Evolutionary conservation across 768 basidiomycete genomes (phyloP), one percentile per base, ranked within the genome.

Genomic region (Xerocomellus chrysenteron): DNA sequence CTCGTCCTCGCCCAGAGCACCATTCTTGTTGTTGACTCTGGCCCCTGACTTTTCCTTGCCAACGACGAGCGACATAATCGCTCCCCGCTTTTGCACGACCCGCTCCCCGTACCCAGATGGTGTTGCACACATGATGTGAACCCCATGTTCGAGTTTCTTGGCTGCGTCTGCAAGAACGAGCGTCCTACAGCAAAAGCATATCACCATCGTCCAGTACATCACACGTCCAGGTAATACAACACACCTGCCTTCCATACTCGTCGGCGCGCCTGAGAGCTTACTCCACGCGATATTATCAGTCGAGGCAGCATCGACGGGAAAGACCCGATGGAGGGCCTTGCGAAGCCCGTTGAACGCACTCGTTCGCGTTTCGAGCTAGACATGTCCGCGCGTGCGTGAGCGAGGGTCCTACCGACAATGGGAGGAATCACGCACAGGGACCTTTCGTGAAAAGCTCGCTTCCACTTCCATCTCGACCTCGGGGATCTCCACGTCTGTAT

Each of bases 51-150:
- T 49, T 35, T 3, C 17, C 45, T 35, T 37, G 30, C 43, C 28
- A 12, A 24, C 39, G 6, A 16, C 52, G 10, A 82, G 66, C 14
- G 59, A 61, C 13, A 60, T 66, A n/a, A 86, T 73, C 5, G 68
- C 74, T 0, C 65, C 64, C 5, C 75, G 58, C 47, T 73, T 75
- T 12, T 57, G 61, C 2, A 51, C 42, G 2, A 78, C 63, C 3
- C 79, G 78, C 6, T 43, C 57, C 16, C 65, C 63, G 59, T 89
- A 88, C 10, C 85, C 85, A 2, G 71, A 68, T 10, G 65, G 59
- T 1, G 83, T 85, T 42, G 76, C 77, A 16, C 79, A 80, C 73
- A 85, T 76, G 1, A 77, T 74, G 42, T 80, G 75, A 2, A 73
- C 74, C 5, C 56, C 68, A 54, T 80, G 78, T 55, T 88, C 87